Evolutionary conservation across 2,329 filamentous ascomycete species (phyloP), one percentile per base, ranked within the genome.

Genomic region (Tolypocladium sp.): DNA sequence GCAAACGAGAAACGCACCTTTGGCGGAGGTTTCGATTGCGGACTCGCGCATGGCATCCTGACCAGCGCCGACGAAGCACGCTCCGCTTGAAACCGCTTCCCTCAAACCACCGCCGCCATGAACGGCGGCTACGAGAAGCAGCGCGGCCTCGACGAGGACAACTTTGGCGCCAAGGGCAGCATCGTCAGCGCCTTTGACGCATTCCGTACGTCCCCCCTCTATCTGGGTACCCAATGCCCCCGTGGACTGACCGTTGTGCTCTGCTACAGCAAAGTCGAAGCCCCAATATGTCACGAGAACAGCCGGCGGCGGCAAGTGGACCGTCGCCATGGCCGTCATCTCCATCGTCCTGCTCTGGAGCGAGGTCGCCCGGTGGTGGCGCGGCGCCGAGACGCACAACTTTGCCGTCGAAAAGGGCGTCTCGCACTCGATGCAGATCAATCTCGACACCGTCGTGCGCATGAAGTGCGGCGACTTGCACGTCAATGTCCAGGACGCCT

Each of bases 351-450:
- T 99, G 60, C 79, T 90, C 65, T 85, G 88, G 77, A 85, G 86
- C 56, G 94, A 99, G 75, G 78, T 94, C 40, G 73, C 78, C 62
- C 86, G 88, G 58, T 97, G 93, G 92, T 94, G 90, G 83, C 79
- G 81, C 59, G 94, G 94, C 66, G 78, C 83, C 58, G 94, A 96
- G 69, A 86, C 85, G 59, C 93, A 97, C 73, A 90, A 90, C 61
- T 99, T 97, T 75, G 88, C 88, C 61, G 93, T 99, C 59, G 94
- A 97, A 74, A 94, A 95, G 75, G 91, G 91, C 65, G 82, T 99
- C 44, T 88, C 89, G 3, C 91, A 91, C 74, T 82, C 86, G 63
- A 83, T 99, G 72, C 92, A 97, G 75, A 89, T 99, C 76, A 99
- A 99, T 77, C 79, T 99, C 60, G 94, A 99, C 74, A 80, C 95